Conservation (phyloP, 23 red algal genomes). For the Cyanidium caldarium region DNA sequence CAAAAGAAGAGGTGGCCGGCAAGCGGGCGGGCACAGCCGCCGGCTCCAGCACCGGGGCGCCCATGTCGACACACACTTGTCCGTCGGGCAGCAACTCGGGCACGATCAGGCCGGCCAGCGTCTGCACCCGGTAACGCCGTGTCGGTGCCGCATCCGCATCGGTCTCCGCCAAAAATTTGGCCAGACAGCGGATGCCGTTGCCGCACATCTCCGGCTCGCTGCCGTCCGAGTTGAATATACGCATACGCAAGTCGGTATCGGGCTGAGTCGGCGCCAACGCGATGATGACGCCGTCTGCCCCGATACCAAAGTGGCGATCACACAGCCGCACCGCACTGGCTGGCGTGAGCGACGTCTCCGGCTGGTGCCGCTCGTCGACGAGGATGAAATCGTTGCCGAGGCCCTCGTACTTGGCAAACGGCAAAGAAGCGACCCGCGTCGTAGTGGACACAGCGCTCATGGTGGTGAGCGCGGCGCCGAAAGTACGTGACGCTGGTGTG, state of each 20-base stretch:
- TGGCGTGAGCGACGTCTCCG: conserved; percentile 26
- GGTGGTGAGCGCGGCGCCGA: too few relatives aligned
- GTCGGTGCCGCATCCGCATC: neutral
- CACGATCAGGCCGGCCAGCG: conserved; percentile 61
- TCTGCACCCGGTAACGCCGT: conserved; percentile 31
- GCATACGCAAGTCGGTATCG: conserved; percentile 48
- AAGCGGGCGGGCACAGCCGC: conserved; percentile 36
- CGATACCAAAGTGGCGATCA: conserved; percentile 76
- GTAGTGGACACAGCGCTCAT: too few relatives aligned
- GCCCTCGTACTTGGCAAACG: conserved; percentile 87
- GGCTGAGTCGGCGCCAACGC: conserved; percentile 38
- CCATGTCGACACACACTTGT: conserved; percentile 57
- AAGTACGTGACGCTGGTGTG: too few relatives aligned
- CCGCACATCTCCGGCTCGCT: conserved; percentile 99
- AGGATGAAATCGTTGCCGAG: conserved; percentile 98
- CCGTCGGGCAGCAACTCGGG: conserved; percentile 29
- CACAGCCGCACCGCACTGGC: conserved; percentile 42
- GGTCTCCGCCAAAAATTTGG: conserved; percentile 58
- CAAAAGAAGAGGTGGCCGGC: neutral
- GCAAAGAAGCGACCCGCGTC: neutral
- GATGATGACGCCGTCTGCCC: conserved; percentile 91
- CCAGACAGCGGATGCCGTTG: conserved; percentile 94
- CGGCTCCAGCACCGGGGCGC: conserved; percentile 47
- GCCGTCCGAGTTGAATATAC: conserved; percentile 89
- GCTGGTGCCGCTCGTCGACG: conserved; percentile 48